These are phyloP conservation scores for Solanum pennellii DNA, from an alignment of 257 asterid species.

Conservation along the genomic window DNA sequence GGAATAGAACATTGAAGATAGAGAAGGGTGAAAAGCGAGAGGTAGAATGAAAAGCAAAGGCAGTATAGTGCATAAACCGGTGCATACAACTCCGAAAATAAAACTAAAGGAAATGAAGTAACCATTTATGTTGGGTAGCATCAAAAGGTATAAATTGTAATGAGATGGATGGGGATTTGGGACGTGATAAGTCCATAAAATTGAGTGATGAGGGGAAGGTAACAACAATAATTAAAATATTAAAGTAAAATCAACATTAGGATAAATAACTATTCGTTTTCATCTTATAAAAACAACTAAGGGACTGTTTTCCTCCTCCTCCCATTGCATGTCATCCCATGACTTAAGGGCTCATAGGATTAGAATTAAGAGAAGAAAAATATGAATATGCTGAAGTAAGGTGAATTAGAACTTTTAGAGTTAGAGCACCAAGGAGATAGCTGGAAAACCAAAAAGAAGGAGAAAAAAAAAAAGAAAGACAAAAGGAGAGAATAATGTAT, in stretches of 20 bases:
- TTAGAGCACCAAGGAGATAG: neutral
- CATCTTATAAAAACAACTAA: neutral
- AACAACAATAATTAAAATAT: neutral
- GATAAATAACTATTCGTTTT: neutral
- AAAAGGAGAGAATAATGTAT: neutral
- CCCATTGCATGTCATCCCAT: neutral
- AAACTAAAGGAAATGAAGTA: neutral
- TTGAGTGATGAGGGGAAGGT: neutral
- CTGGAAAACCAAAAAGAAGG: neutral
- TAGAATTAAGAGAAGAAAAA: neutral
- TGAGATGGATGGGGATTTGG: neutral
- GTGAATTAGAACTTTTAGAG: neutral
- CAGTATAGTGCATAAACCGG: neutral
- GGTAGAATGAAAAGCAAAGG: neutral
- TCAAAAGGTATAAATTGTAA: neutral
- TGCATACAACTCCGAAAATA: neutral
- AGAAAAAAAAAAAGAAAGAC: neutral
- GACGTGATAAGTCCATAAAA: neutral
- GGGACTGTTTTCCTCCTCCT: neutral
- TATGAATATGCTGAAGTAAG: neutral
- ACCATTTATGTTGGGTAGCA: neutral
- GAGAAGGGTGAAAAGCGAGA: neutral
- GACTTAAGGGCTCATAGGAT: neutral
- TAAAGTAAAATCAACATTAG: neutral
- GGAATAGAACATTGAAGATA: neutral